Percentiles rank a stretch among this genome's conserved stretches.
These are phyloP conservation scores for Ochetophila trinervis DNA, from an alignment of 306 rosid genomes.

Conservation along the genomic window DNA sequence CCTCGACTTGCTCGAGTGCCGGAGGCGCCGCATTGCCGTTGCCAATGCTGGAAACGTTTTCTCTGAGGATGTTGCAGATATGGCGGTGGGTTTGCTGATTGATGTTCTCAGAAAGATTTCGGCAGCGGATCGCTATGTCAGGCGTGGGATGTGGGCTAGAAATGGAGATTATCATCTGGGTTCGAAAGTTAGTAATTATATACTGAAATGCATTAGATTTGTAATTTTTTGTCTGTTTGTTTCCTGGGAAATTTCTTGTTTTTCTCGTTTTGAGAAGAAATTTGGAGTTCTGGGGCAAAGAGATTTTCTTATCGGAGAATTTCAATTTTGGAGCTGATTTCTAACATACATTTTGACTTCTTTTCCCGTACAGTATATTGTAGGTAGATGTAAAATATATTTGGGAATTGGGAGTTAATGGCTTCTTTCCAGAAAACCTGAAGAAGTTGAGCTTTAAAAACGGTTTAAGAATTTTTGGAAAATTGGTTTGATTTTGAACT, in stretches of 20 bases:
- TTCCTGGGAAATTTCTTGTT: background rate
- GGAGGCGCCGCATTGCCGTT: slow-evolving; percentile 20
- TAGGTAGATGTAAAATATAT: too few species aligned
- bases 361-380: too few species aligned
- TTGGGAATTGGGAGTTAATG: too few species aligned
- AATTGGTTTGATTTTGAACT: too few species aligned
- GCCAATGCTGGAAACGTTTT: slow-evolving; percentile 33
- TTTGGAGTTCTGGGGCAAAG: too few species aligned
- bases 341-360: too few species aligned
- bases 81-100: slow-evolving; percentile 46
- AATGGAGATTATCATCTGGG: slow-evolving; percentile 31
- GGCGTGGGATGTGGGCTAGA: slow-evolving; percentile 12
- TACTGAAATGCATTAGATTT: background rate
- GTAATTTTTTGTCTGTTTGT: background rate
- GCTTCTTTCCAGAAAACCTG: background rate
- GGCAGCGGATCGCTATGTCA: slow-evolving; percentile 26
- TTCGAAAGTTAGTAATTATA: slow-evolving; percentile 29
- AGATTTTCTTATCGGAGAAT: too few species aligned
- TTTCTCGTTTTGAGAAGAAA: too few species aligned
- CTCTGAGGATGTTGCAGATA: slow-evolving; percentile 51
- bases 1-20: slow-evolving; percentile 23
- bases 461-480: too few species aligned
- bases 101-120: slow-evolving; percentile 44
- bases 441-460: background rate
- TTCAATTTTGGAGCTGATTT: too few species aligned